phyloP scores from a whole-genome alignment of 495 filamentous ascomycete species.

The Margaritispora aquatica region DNA sequence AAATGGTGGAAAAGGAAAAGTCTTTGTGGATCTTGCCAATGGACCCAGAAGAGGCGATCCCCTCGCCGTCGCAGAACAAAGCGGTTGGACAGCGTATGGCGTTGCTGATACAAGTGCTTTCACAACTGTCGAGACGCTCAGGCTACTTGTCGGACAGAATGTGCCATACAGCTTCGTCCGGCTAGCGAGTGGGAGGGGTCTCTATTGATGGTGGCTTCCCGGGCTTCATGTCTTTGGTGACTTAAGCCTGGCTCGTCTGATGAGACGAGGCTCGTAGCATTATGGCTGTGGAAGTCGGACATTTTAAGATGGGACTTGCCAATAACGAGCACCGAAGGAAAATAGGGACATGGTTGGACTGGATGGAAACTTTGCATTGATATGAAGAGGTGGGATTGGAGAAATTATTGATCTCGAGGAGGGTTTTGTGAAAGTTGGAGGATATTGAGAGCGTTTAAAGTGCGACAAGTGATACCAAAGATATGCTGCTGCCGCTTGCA shows the following conservation, averaged over 20 bases:
- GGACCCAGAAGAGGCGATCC: conserved; percentile 64
- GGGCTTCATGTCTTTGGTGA: background rate
- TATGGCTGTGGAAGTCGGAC: background rate
- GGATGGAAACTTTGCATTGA: background rate
- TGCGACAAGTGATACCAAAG: background rate
- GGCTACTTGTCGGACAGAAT: conserved; percentile 75
- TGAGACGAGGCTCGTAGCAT: background rate
- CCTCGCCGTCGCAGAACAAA: conserved; percentile 56
- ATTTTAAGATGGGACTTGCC: background rate
- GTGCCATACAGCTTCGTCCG: conserved; percentile 83
- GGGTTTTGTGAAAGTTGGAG: background rate
- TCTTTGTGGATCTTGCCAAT: conserved; percentile 73
- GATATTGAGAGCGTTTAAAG: background rate
- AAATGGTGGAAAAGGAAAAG: conserved; percentile 42
- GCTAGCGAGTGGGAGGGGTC: conserved; percentile 62
- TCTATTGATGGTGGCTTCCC: conserved; percentile 41
- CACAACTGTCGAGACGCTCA: conserved; percentile 72
- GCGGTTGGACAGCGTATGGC: conserved; percentile 74
- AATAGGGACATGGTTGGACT: background rate
- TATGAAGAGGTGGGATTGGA: background rate
- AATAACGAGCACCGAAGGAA: background rate
- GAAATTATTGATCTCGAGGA: too few species aligned
- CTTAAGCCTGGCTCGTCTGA: background rate
- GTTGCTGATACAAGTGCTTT: conserved; percentile 73
- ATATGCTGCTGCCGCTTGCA: background rate